Evolutionary conservation across 2,329 filamentous ascomycete species (phyloP).

Genomic region (Beauveria sp.): DNA sequence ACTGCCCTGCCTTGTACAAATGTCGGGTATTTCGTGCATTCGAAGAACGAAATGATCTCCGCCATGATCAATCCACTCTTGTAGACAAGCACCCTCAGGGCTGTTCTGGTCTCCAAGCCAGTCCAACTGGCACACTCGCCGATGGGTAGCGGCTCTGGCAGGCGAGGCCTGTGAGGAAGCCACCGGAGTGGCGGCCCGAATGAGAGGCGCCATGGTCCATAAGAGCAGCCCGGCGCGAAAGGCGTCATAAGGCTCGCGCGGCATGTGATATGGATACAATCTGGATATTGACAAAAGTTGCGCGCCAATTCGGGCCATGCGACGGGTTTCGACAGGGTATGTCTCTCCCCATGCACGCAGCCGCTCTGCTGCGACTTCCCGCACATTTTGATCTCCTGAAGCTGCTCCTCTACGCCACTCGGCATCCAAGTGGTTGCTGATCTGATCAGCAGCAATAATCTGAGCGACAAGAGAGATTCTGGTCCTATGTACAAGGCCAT

Average conservation of each 20-base stretch:
- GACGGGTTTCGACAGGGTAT: neutral
- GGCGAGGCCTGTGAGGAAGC: neutral
- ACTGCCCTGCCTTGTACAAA: neutral
- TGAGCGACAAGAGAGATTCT: neutral
- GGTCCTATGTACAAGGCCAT: neutral
- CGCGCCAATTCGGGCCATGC: neutral
- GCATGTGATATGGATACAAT: neutral
- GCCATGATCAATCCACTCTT: neutral
- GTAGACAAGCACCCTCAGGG: neutral
- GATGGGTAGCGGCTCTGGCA: neutral
- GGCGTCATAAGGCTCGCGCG: neutral
- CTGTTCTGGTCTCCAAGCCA: neutral
- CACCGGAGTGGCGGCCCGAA: neutral
- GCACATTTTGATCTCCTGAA: neutral
- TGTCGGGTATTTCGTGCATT: neutral
- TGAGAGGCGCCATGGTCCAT: neutral
- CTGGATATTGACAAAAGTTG: neutral
- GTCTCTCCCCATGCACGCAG: neutral
- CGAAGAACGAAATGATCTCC: neutral
- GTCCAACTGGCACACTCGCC: neutral
- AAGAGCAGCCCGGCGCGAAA: neutral
- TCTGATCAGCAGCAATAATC: neutral
- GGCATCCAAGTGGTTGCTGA: neutral
- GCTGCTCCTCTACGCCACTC: neutral
- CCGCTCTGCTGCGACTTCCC: neutral